Conservation (phyloP, 345 rosid genomes). For the Boechera retrofracta region DNA sequence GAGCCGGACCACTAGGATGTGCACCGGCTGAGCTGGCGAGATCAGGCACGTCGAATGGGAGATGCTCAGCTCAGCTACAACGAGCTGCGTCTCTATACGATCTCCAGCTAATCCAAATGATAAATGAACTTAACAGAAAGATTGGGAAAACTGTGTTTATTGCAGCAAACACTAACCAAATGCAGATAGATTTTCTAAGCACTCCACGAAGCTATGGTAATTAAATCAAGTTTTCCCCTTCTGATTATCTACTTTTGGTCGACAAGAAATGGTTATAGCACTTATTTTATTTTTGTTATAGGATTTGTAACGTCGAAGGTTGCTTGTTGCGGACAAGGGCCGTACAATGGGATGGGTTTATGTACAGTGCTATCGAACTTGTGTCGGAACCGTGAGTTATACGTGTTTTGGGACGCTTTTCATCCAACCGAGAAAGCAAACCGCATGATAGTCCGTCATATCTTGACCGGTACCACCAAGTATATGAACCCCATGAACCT, state of each 20-base stretch:
- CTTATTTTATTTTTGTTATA: constrained; percentile 33
- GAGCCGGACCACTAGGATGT: constrained; percentile 87
- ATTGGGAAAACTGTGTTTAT: constrained; percentile 56
- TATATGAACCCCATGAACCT: constrained; percentile 93
- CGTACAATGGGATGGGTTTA: constrained; percentile 78
- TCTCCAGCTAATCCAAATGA: constrained; percentile 64
- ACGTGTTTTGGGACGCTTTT: constrained; percentile 90
- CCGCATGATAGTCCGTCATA: constrained; percentile 56
- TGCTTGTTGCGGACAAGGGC: constrained; percentile 98
- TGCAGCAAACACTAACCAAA: constrained; percentile 54
- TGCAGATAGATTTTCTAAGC: constrained; percentile 58
- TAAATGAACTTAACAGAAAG: constrained; percentile 53
- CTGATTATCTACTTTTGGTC: neutral
- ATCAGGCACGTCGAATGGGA: constrained; percentile 58
- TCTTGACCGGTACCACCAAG: constrained; percentile 55
- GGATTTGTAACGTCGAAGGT: constrained; percentile 77
- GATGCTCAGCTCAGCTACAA: constrained; percentile 61
- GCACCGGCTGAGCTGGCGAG: constrained; percentile 73
- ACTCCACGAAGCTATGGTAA: constrained; percentile 70
- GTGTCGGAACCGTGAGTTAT: constrained; percentile 67
- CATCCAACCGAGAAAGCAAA: constrained; percentile 86
- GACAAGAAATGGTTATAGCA: neutral
- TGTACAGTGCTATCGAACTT: constrained; percentile 77
- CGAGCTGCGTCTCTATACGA: constrained; percentile 67
- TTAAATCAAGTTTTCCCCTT: neutral